Evolutionary conservation across 768 basidiomycete species (phyloP).

Genomic region (Leucosporidium yakuticum): DNA sequence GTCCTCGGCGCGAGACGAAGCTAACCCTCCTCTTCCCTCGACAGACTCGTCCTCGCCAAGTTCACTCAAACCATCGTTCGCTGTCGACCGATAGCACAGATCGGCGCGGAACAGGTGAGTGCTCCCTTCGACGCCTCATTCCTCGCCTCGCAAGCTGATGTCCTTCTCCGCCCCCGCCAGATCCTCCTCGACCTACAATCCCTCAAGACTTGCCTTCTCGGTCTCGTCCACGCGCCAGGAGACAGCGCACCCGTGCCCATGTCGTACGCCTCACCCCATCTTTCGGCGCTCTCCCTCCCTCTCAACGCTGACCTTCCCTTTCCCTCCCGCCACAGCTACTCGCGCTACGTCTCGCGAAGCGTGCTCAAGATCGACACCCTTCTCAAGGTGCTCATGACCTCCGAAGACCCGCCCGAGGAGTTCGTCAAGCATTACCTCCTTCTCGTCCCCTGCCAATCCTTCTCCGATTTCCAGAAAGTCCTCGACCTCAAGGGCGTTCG

Average conservation of each 20-base stretch:
- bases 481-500: slow-evolving; percentile 59
- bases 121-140: no score
- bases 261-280: slow-evolving; percentile 25
- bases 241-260: slow-evolving; percentile 36
- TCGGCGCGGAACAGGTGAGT: slow-evolving; percentile 85
- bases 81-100: slow-evolving; percentile 83
- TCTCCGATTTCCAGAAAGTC: slow-evolving; percentile 97
- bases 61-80: slow-evolving; percentile 85
- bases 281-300: neutral
- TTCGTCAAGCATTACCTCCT: slow-evolving; percentile 95
- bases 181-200: slow-evolving; percentile 84
- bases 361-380: slow-evolving; percentile 79
- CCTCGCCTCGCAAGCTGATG: neutral
- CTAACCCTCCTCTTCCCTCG: neutral
- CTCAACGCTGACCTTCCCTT: slow-evolving; percentile 14
- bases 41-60: slow-evolving; percentile 70
- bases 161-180: slow-evolving; percentile 45
- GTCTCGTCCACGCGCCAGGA: slow-evolving; percentile 54
- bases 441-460: slow-evolving; percentile 87
- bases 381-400: slow-evolving; percentile 90
- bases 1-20: neutral
- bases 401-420: slow-evolving; percentile 88
- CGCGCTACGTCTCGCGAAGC: slow-evolving; percentile 70
- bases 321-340: slow-evolving; percentile 55
- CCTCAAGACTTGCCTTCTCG: slow-evolving; percentile 72